phyloP scores from a whole-genome alignment of 164 flowering plant genomes.

The Taxillus chinensis region DNA sequence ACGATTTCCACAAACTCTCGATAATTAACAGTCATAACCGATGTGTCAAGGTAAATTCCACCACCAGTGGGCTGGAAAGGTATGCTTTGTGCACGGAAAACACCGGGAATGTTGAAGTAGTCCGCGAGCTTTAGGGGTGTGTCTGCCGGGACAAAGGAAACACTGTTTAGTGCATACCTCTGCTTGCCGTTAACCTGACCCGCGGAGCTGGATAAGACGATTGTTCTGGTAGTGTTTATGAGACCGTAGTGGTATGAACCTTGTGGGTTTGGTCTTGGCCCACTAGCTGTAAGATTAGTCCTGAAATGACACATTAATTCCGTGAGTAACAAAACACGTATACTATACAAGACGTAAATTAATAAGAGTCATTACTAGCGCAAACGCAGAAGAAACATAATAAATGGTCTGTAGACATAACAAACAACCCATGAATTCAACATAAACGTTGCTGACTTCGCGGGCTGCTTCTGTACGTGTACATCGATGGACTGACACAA shows the following conservation, averaged over 20 bases:
- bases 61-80: conserved; percentile 45
- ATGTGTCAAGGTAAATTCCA: conserved; percentile 54
- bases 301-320: conserved; percentile 21
- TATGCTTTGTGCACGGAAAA: conserved; percentile 60
- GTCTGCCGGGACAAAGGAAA: conserved; percentile 57
- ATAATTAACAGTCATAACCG: conserved; percentile 62
- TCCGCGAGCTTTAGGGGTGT: conserved; percentile 83
- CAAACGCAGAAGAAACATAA: too few species aligned
- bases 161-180: conserved; percentile 75
- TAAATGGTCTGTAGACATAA: too few species aligned
- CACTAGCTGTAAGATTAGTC: conserved; percentile 86
- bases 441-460: too few species aligned
- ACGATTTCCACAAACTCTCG: conserved; percentile 66
- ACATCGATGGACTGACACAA: too few species aligned
- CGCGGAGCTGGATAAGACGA: conserved; percentile 50
- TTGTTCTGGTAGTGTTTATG: conserved; percentile 54
- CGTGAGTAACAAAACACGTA: too few species aligned
- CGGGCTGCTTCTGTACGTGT: too few species aligned
- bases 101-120: conserved; percentile 63
- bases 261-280: conserved; percentile 92
- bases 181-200: conserved; percentile 65
- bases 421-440: too few species aligned
- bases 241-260: conserved; percentile 92
- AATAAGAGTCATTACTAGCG: too few species aligned
- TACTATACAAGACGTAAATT: too few species aligned